These are phyloP conservation scores for Aspergillus ellipticus DNA, from an alignment of 495 filamentous ascomycete genomes.

Conservation along the genomic window DNA sequence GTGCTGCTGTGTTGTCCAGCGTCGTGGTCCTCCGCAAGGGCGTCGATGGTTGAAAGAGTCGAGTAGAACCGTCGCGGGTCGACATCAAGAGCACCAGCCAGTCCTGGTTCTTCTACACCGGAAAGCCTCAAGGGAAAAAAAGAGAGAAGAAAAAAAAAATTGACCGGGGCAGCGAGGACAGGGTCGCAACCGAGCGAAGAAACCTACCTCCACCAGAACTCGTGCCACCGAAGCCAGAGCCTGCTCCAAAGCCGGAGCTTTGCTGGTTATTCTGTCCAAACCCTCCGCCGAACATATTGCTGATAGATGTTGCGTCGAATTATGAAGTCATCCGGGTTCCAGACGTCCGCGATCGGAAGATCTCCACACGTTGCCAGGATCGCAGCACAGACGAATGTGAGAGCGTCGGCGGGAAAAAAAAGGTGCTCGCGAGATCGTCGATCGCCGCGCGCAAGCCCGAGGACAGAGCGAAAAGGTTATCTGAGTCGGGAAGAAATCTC, in stretches of 20 bases:
- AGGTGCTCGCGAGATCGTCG: not conserved
- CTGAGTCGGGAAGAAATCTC: constrained; percentile 4
- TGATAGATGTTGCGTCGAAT: constrained; percentile 26
- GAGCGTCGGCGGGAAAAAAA: not conserved
- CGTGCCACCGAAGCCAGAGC: constrained; percentile 37
- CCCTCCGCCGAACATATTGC: constrained; percentile 49
- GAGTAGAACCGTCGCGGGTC: constrained; percentile 29
- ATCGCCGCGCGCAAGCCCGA: not conserved
- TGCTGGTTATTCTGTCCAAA: constrained; percentile 61
- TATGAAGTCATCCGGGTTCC: constrained; percentile 35
- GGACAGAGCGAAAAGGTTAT: not conserved
- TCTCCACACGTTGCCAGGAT: not conserved
- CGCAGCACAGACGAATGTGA: not conserved
- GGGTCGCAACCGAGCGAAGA: constrained; percentile 13
- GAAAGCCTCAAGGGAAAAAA: constrained; percentile 13
- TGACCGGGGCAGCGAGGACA: constrained; percentile 10
- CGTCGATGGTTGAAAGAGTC: constrained; percentile 11
- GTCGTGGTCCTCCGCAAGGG: constrained; percentile 27
- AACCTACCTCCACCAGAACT: constrained; percentile 49
- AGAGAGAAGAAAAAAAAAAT: constrained; percentile 20
- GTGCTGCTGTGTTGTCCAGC: constrained; percentile 28
- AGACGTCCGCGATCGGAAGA: constrained; percentile 4
- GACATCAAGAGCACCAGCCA: constrained; percentile 35
- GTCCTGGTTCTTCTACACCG: constrained; percentile 13
- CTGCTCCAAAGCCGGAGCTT: constrained; percentile 47